A percentile compares a stretch with the other conserved stretches of the same genome.
phyloP scores from a whole-genome alignment of 2,329 filamentous ascomycete species.

The Alternaria sp. region DNA sequence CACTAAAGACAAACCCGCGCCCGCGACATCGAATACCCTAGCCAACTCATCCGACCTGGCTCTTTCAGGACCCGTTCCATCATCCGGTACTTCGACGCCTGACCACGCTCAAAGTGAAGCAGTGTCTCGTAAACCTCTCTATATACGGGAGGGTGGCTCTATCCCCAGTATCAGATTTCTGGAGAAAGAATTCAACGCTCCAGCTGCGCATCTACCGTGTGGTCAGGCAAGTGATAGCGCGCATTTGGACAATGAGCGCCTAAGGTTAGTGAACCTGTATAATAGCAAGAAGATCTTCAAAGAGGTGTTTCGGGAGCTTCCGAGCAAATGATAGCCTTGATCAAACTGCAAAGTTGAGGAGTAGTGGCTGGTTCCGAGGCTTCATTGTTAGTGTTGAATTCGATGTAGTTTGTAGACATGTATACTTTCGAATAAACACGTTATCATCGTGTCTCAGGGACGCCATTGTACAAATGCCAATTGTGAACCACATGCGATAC shows the following conservation, averaged over 20 bases:
- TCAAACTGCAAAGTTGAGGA: no score
- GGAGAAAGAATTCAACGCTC: conserved; percentile 91
- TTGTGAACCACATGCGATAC: not conserved
- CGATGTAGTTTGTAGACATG: not conserved
- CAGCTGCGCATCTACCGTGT: conserved; percentile 90
- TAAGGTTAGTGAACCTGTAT: conserved; percentile 84
- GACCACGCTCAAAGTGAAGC: not conserved
- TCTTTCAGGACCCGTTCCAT: conserved; percentile 17
- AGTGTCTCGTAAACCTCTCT: conserved; percentile 70
- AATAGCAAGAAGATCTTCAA: conserved; percentile 94
- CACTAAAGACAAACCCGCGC: conserved; percentile 38
- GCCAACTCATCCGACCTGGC: conserved; percentile 51
- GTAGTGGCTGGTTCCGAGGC: not conserved
- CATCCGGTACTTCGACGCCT: conserved; percentile 13
- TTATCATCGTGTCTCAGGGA: not conserved
- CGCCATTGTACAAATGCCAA: not conserved
- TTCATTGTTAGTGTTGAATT: not conserved
- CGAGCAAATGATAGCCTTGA: conserved; percentile 9
- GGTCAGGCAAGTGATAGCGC: conserved; percentile 94
- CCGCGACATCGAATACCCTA: conserved; percentile 62
- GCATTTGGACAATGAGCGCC: conserved; percentile 93
- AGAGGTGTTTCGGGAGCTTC: conserved; percentile 77
- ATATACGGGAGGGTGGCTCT: conserved; percentile 93
- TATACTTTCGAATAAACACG: not conserved
- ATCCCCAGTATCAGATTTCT: conserved; percentile 94